Conservation (phyloP, 1,284 basidiomycete species). For the Pisolithus thermaeus region DNA sequence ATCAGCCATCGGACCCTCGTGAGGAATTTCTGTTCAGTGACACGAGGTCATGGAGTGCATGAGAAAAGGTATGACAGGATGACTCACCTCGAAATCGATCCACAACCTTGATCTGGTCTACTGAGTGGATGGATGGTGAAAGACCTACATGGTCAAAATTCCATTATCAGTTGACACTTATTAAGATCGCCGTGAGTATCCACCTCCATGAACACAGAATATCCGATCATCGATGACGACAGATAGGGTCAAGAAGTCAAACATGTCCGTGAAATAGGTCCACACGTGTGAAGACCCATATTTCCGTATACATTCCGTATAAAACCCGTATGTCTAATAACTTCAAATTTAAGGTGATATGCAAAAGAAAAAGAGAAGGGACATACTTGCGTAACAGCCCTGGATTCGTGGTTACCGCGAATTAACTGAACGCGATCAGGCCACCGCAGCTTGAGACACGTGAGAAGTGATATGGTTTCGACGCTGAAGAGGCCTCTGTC, state of each 20-base stretch:
- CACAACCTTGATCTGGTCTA: slow-evolving; percentile 99
- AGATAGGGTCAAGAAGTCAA: slow-evolving; percentile 96
- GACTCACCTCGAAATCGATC: slow-evolving; percentile 85
- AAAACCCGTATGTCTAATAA: slow-evolving; percentile 94
- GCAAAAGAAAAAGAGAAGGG: slow-evolving; percentile 7
- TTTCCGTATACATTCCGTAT: slow-evolving; percentile 96
- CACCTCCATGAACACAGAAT: slow-evolving; percentile 98
- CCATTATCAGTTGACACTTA: slow-evolving; percentile 2
- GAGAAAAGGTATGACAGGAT: slow-evolving; percentile 11
- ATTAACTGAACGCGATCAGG: slow-evolving; percentile 97
- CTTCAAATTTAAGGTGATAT: slow-evolving; percentile 16
- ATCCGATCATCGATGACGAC: slow-evolving; percentile 99
- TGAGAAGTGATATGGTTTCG: slow-evolving; percentile 95
- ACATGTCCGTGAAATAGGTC: slow-evolving; percentile 99
- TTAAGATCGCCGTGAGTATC: slow-evolving; percentile 15
- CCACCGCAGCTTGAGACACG: slow-evolving; percentile 95
- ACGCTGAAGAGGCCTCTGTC: slow-evolving; percentile 97
- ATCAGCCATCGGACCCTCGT: slow-evolving; percentile 99
- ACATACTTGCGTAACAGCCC: slow-evolving; percentile 93
- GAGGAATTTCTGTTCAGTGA: slow-evolving; percentile 80
- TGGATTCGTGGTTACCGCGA: slow-evolving; percentile 95
- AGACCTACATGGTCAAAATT: slow-evolving; percentile 51
- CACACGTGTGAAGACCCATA: slow-evolving; percentile 96
- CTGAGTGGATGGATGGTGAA: slow-evolving; percentile 96
- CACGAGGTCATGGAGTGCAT: slow-evolving; percentile 20